These are phyloP conservation scores for Chytriomyces hyalinus DNA, from an alignment of 192 early-diverging fungal species.

Conservation along the genomic window DNA sequence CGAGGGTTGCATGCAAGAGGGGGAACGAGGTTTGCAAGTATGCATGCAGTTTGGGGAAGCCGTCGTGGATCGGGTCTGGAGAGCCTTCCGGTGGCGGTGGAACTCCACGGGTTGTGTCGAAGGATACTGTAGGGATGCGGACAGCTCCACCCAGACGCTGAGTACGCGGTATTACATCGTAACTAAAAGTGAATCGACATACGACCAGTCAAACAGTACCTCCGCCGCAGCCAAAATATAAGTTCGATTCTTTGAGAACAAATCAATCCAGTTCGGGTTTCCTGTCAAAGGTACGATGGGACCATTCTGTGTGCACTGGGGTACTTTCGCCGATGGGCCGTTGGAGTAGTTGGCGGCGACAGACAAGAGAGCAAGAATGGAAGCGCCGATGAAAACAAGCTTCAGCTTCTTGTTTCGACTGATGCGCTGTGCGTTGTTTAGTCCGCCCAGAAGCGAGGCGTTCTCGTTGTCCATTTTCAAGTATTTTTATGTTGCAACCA, in stretches of 20 bases:
- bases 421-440: too few species aligned
- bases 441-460: too few species aligned
- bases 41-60: slow-evolving; percentile 31
- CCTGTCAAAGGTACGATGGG: slow-evolving; percentile 10
- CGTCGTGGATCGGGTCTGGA: slow-evolving; percentile 29
- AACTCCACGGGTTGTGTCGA: slow-evolving; percentile 40
- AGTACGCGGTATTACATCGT: not conserved
- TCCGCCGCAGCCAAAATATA: slow-evolving; percentile 25
- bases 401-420: too few species aligned
- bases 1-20: slow-evolving; percentile 20
- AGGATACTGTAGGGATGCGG: slow-evolving; percentile 47
- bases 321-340: not conserved
- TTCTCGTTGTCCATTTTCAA: too few species aligned
- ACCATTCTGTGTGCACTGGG: slow-evolving; percentile 5
- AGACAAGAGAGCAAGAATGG: too few species aligned
- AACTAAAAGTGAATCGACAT: not conserved
- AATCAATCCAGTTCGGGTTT: not conserved
- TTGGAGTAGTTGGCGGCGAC: too few species aligned
- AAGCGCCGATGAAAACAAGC: too few species aligned
- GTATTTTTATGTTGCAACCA: too few species aligned
- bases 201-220: not conserved
- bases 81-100: slow-evolving; percentile 32
- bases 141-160: slow-evolving; percentile 45
- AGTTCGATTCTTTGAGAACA: slow-evolving; percentile 4
- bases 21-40: slow-evolving; percentile 15